A percentile compares a stretch with the other conserved stretches of the same genome.
These are phyloP conservation scores for Nicotiana paniculata DNA, from an alignment of 257 asterid genomes.

Conservation along the genomic window DNA sequence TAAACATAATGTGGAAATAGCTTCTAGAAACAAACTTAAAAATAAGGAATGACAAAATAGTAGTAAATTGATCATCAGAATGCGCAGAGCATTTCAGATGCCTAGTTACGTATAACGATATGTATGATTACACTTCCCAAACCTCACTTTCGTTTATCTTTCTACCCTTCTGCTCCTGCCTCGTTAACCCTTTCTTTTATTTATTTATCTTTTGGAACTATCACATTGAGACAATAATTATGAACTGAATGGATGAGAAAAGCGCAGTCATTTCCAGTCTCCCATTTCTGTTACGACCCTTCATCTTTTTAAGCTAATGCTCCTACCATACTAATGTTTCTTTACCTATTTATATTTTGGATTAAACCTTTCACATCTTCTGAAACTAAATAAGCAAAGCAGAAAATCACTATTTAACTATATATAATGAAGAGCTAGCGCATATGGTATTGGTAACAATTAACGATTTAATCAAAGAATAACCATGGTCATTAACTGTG, in stretches of 20 bases:
- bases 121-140: background rate
- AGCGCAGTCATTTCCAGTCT: background rate
- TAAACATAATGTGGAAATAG: background rate
- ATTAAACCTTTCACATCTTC: background rate
- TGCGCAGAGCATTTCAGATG: background rate
- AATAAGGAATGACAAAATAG: background rate
- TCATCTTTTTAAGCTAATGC: background rate
- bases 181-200: background rate
- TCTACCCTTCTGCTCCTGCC: background rate
- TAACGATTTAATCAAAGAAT: background rate
- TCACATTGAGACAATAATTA: background rate
- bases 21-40: background rate
- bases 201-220: background rate
- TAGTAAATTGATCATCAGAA: background rate
- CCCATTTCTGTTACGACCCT: background rate
- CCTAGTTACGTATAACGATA: background rate
- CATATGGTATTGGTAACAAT: background rate
- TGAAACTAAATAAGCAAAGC: background rate
- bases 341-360: background rate
- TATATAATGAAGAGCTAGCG: background rate
- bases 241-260: background rate
- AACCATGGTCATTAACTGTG: background rate
- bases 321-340: background rate
- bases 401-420: too few relatives aligned
- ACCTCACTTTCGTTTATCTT: background rate